phyloP scores from a whole-genome alignment of 2,329 filamentous ascomycete species.

The Colletotrichum sansevieriae region DNA sequence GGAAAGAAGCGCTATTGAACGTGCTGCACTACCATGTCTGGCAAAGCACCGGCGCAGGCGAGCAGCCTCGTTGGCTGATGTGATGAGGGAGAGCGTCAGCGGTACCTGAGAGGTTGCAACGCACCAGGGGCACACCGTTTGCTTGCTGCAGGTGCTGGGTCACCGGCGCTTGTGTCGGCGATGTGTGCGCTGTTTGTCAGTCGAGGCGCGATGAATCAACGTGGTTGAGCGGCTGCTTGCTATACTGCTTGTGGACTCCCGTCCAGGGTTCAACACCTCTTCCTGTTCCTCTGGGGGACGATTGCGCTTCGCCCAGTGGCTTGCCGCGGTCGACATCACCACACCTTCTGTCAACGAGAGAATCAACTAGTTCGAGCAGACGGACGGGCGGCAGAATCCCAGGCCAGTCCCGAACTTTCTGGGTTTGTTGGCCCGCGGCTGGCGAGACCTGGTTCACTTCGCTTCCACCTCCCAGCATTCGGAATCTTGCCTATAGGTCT shows the following conservation, averaged over 20 bases:
- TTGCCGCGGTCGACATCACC: constrained; percentile 21
- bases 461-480: constrained; percentile 17
- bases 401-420: constrained; percentile 6
- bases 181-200: constrained; percentile 11
- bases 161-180: constrained; percentile 24
- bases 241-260: background rate
- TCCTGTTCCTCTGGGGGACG: background rate
- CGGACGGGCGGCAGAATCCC: constrained; percentile 30
- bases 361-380: background rate
- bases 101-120: constrained; percentile 29
- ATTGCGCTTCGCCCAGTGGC: constrained; percentile 8
- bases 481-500: constrained; percentile 24
- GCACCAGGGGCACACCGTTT: background rate
- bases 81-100: background rate
- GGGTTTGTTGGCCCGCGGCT: background rate
- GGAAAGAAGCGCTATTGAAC: constrained; percentile 23
- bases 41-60: constrained; percentile 13
- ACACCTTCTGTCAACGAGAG: constrained; percentile 33
- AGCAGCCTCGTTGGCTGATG: background rate
- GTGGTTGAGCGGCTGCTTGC: constrained; percentile 27
- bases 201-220: background rate
- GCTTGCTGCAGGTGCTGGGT: constrained; percentile 32
- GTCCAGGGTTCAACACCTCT: background rate
- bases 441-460: constrained; percentile 21
- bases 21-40: constrained; percentile 15